phyloP scores from a whole-genome alignment of 2,329 filamentous ascomycete genomes.

The Xylaria sp. region DNA sequence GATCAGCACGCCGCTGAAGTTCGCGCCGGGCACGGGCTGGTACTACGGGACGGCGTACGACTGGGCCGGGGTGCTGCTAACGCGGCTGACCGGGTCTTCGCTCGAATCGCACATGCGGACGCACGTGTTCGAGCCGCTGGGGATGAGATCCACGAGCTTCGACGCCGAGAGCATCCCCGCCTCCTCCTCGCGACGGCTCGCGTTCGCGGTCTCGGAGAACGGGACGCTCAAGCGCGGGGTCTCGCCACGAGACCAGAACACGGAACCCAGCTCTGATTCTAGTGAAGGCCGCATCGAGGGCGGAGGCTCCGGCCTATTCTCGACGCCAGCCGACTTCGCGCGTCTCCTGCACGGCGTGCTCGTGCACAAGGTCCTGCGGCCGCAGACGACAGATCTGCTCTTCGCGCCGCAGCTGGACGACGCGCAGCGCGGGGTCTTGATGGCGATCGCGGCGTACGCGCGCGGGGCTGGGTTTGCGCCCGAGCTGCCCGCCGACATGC shows the following conservation, averaged over 20 bases:
- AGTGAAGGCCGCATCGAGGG: background rate
- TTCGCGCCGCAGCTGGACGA: background rate
- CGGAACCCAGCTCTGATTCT: too few species aligned
- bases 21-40: conserved; percentile 1
- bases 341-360: background rate
- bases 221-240: background rate
- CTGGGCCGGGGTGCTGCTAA: background rate
- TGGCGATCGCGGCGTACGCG: background rate
- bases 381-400: background rate
- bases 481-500: background rate
- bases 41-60: background rate
- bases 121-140: background rate
- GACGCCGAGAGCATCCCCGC: too few species aligned
- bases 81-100: background rate
- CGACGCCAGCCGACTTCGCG: background rate
- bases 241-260: background rate
- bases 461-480: background rate
- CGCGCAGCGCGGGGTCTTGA: background rate
- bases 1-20: background rate
- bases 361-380: background rate
- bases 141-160: background rate
- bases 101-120: background rate
- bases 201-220: background rate
- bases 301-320: background rate
- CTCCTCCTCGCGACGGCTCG: too few species aligned